Base-by-base conservation (phyloP, 176 grass and related monocot species). In the Musa itinerans region DNA sequence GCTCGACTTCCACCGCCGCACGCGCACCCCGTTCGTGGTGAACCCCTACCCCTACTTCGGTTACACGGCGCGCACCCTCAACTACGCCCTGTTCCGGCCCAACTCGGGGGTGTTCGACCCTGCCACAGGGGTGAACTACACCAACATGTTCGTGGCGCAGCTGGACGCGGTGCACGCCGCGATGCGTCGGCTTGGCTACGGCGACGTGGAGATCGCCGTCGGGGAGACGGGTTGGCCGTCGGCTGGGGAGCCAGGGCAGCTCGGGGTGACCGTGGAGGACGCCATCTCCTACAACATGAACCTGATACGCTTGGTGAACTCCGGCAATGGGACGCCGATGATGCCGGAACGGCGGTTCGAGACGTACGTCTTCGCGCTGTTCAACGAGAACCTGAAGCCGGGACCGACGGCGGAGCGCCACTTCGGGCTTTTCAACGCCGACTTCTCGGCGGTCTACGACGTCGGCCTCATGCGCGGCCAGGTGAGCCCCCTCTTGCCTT, bases 381-480 rank as follows among this genome's bases (percentile, higher is more conserved):
- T 96, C 81, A 90, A 96, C 54, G 93, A 96, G 79, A 56, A 96
- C 68, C 84, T 84, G 69, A 96, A 96, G 83, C 85, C 87, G 0
- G 93, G 93, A 0, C 93, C 93, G n/a, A 87, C 89, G n/a, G 88
- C 90, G 20, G 93, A 97, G 86, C 70, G 87, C 13, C 90, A 97
- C 52, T 97, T 92, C 54, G 93, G 93, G 0, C 53, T 97, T 4
- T 93, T 97, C 74, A 54, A 85, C 61, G 70, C 86, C 0, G 88
- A 97, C 73, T 83, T 97, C 34, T 83, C 81, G n/a, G 86, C 87
- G 11, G 71, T 84, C 54, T 97, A 93, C 83, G 88, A 97, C 83
- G 90, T 84, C 78, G 88, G 90, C 5, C 50, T 93, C 72, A 81
- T 93, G 78, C 92, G 85, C 70, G 82, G 19, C 22, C 52, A 58